Evolutionary conservation across 495 filamentous ascomycete species (phyloP), one percentile per base, ranked within the genome.

Genomic region (Pyrenopolyporus hunteri): DNA sequence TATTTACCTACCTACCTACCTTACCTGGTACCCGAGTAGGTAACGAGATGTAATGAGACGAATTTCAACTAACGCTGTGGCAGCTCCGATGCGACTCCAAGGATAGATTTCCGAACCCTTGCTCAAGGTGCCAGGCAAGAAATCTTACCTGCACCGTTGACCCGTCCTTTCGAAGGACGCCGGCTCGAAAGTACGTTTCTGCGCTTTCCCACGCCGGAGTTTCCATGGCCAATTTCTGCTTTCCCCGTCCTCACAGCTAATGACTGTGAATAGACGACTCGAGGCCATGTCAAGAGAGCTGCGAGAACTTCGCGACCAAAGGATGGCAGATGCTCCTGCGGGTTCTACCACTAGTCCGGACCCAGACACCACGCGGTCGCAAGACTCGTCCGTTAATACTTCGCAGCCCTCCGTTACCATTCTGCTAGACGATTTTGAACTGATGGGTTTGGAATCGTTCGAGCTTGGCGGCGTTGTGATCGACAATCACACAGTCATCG

Each of bases 201-300:
- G 10, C 25, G 13, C 37, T 32, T 29, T 11, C n/a, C 28, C 7
- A 2, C 7, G 9, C 26, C 19, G 25, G 17, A 39, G 9, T 5
- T 28, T 25, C 8, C 14, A 26, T 31, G 11, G 8, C 1, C 4
- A 14, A 3, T n/a, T n/a, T n/a, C n/a, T n/a, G n/a, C n/a, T 31
- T 37, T 26, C 1, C 10, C 10, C 17, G 10, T n/a, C 6, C 16
- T 13, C 20, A 22, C 10, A 20, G 49, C 64, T 52, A 61, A 45
- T 45, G 6, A 13, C 4, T 3, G 37, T 44, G 8, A 42, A 37
- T 33, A 71, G 69, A 36, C 58, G 69, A 14, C 51, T 71, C 22
- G 69, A 71, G 42, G 69, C 69, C 6, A 71, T 71, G 69, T 71
- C 69, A 5, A 71, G 59, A 43, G 69, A 71, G 39, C 39, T 71